A percentile compares a stretch with the other conserved stretches of the same genome.
Evolutionary conservation across 768 basidiomycete genomes (phyloP).

Genomic region (Russula virescens): DNA sequence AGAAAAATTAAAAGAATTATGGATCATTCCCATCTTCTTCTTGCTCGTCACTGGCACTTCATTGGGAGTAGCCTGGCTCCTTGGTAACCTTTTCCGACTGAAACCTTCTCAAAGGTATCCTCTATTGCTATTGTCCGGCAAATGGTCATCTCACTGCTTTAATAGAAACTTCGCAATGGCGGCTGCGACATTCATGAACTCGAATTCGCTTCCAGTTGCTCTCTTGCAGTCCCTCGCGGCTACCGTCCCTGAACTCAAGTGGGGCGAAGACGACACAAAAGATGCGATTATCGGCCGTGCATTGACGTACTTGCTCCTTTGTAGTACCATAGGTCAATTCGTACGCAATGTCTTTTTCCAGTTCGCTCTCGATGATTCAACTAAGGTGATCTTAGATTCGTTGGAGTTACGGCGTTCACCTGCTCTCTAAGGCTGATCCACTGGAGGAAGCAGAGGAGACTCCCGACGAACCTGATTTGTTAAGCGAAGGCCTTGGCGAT

Average conservation of each 20-base stretch:
- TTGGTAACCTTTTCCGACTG: conserved; percentile 61
- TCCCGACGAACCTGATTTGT: neutral
- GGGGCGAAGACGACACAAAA: conserved; percentile 73
- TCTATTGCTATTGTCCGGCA: neutral
- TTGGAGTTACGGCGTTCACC: conserved; percentile 89
- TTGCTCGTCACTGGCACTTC: conserved; percentile 67
- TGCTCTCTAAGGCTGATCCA: conserved; percentile 57
- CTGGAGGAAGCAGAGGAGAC: conserved; percentile 30
- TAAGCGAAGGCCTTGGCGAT: neutral
- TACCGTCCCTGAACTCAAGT: conserved; percentile 76
- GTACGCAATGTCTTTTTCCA: conserved; percentile 38
- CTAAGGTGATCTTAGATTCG: conserved; percentile 48
- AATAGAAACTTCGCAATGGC: conserved; percentile 72
- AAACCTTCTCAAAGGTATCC: conserved; percentile 70
- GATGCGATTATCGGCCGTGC: conserved; percentile 91
- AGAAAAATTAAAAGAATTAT: conserved; percentile 77
- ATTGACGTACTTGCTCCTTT: conserved; percentile 83
- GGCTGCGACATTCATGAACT: conserved; percentile 88
- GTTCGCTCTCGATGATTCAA: neutral
- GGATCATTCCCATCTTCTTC: conserved; percentile 86
- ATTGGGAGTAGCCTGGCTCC: conserved; percentile 55
- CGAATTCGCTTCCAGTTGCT: conserved; percentile 91
- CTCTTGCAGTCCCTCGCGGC: conserved; percentile 86
- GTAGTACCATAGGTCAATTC: conserved; percentile 94
- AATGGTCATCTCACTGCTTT: neutral